These are phyloP conservation scores for Apiospora saccharicola DNA, from an alignment of 2,329 filamentous ascomycete species.

Conservation along the genomic window DNA sequence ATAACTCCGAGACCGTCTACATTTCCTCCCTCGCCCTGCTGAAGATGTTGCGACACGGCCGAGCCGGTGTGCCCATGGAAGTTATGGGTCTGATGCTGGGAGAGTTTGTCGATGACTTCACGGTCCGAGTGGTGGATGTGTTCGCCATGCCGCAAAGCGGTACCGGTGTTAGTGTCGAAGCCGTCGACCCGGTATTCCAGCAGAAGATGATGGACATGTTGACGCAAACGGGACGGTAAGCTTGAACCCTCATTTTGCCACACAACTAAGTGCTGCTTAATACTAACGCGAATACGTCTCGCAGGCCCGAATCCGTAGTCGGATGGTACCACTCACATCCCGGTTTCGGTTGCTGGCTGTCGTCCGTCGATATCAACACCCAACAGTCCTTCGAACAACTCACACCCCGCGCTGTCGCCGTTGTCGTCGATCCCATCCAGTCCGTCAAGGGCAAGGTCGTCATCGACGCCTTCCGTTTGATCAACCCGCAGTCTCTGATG, in stretches of 20 bases:
- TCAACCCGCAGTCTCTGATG: slow-evolving; percentile 97
- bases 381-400: slow-evolving; percentile 99
- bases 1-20: slow-evolving; percentile 99
- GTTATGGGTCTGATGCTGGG: slow-evolving; percentile 99
- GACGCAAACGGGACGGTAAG: slow-evolving; percentile 91
- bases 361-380: slow-evolving; percentile 98
- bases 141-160: slow-evolving; percentile 99
- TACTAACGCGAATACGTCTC: slow-evolving; percentile 14
- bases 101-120: slow-evolving; percentile 99
- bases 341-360: slow-evolving; percentile 98
- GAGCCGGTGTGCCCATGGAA: slow-evolving; percentile 98
- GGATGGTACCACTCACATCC: slow-evolving; percentile 99
- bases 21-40: slow-evolving; percentile 96
- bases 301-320: slow-evolving; percentile 92
- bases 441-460: slow-evolving; percentile 99
- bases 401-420: slow-evolving; percentile 93
- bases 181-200: slow-evolving; percentile 97
- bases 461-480: slow-evolving; percentile 97
- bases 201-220: slow-evolving; percentile 99
- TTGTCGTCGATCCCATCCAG: slow-evolving; percentile 98
- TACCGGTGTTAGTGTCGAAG: slow-evolving; percentile 97
- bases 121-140: slow-evolving; percentile 96
- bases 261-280: not conserved
- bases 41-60: slow-evolving; percentile 98
- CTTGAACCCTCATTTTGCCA: not conserved